Conservation (phyloP, 176 grass and related monocot species). For the Phoenix roebelenii region DNA sequence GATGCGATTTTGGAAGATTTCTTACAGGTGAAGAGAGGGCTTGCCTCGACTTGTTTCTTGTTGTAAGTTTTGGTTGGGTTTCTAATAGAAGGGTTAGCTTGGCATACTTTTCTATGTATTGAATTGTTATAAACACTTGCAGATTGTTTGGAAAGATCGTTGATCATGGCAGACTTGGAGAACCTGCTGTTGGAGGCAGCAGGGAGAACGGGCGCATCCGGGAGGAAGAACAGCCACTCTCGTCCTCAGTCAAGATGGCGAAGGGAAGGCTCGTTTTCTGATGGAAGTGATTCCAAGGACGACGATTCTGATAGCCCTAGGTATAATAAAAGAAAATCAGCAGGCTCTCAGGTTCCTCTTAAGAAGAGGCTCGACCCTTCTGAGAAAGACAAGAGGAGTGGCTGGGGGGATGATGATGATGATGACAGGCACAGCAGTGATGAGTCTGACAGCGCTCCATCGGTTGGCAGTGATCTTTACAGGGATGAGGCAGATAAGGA, state of each 20-base stretch:
- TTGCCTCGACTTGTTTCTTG: too few species aligned
- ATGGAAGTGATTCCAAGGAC: constrained; percentile 50
- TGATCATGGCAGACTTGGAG: constrained; percentile 48
- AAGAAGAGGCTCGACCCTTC: constrained; percentile 69
- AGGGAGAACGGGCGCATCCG: constrained; percentile 33
- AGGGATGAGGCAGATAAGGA: constrained; percentile 92
- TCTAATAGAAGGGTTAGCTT: too few species aligned
- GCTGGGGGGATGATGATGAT: constrained; percentile 32
- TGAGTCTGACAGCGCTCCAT: constrained; percentile 66
- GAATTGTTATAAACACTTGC: too few species aligned
- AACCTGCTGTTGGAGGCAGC: constrained; percentile 77
- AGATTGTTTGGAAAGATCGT: background rate
- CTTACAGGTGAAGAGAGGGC: too few species aligned
- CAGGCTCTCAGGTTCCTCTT: constrained; percentile 63
- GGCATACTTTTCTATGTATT: too few species aligned
- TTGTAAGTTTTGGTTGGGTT: too few species aligned
- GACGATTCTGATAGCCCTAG: constrained; percentile 34
- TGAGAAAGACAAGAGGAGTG: constrained; percentile 21
- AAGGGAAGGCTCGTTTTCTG: constrained; percentile 31
- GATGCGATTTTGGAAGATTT: too few species aligned
- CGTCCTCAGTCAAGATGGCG: constrained; percentile 33
- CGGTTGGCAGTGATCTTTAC: constrained; percentile 80
- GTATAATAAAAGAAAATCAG: constrained; percentile 34
- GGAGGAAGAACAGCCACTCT: constrained; percentile 23
- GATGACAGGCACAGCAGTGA: constrained; percentile 27